A percentile compares a stretch with the other conserved stretches of the same genome.
phyloP scores from a whole-genome alignment of 768 basidiomycete genomes.

The Kwoniella mangroviensis region DNA sequence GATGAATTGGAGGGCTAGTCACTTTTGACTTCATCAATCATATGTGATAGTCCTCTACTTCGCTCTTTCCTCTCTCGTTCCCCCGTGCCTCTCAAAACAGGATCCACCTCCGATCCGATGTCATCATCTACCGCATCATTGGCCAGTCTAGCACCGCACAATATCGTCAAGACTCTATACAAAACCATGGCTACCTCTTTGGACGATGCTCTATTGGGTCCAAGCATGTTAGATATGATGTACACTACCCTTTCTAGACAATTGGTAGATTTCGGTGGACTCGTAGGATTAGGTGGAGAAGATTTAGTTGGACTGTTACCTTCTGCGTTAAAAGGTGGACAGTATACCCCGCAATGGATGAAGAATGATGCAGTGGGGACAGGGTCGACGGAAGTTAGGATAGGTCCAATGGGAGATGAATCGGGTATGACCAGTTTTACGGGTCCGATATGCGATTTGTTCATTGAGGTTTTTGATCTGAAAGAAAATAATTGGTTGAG shows the following conservation, averaged over 20 bases:
- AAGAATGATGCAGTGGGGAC: not conserved
- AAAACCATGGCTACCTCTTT: constrained; percentile 90
- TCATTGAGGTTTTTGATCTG: constrained; percentile 91
- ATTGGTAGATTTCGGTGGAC: constrained; percentile 41
- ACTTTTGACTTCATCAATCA: constrained; percentile 9
- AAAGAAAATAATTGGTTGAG: constrained; percentile 97
- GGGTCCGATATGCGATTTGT: constrained; percentile 88
- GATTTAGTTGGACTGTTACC: constrained; percentile 35
- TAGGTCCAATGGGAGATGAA: constrained; percentile 77
- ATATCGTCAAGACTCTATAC: constrained; percentile 84
- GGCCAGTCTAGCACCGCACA: constrained; percentile 51
- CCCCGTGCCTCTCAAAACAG: constrained; percentile 17
- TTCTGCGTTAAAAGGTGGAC: constrained; percentile 25
- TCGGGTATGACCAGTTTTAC: constrained; percentile 87
- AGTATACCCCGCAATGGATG: constrained; percentile 25
- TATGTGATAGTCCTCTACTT: constrained; percentile 75
- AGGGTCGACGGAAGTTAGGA: constrained; percentile 1
- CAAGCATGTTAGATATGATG: constrained; percentile 51
- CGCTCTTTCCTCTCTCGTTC: constrained; percentile 62
- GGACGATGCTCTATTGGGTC: constrained; percentile 96
- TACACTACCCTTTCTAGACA: constrained; percentile 41
- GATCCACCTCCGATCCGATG: constrained; percentile 13
- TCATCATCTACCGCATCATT: constrained; percentile 54
- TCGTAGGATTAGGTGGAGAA: constrained; percentile 38
- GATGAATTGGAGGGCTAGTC: constrained; percentile 21